Percentiles rank a stretch among this genome's conserved stretches.
Evolutionary conservation across 768 basidiomycete genomes (phyloP).

Genomic region (Pleurotus djamor): DNA sequence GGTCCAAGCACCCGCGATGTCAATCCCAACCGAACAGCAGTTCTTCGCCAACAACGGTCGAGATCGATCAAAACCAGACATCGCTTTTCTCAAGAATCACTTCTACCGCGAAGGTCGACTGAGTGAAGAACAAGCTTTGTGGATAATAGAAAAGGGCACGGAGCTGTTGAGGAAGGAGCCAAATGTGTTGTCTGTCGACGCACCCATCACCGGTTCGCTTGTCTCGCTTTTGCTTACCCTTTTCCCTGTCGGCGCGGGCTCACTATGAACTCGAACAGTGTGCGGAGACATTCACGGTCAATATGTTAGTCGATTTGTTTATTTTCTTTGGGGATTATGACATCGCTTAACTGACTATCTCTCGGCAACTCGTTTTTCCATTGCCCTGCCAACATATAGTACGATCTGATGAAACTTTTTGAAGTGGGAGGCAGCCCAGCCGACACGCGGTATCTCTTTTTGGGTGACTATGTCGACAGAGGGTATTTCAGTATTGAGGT

Average conservation of each 20-base stretch:
- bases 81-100: constrained; percentile 98
- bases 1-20: constrained; percentile 99
- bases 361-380: neutral
- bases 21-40: constrained; percentile 86
- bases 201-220: constrained; percentile 89
- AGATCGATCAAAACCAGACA: constrained; percentile 89
- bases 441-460: constrained; percentile 88
- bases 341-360: neutral
- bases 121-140: constrained; percentile 93
- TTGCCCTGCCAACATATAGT: constrained; percentile 40
- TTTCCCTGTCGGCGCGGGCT: neutral
- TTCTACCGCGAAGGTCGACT: constrained; percentile 95
- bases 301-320: constrained; percentile 67
- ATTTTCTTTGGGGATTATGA: constrained; percentile 6
- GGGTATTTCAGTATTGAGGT: constrained; percentile 95
- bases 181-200: constrained; percentile 92
- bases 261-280: constrained; percentile 41
- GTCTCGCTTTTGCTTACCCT: constrained; percentile 6
- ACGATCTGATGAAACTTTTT: constrained; percentile 93
- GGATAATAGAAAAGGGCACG: constrained; percentile 87
- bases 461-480: constrained; percentile 92
- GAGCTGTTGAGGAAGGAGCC: constrained; percentile 82
- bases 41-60: constrained; percentile 75
- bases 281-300: constrained; percentile 99
- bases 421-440: constrained; percentile 95